Percentiles rank a stretch among this genome's conserved stretches.
Conservation (phyloP, 2,329 filamentous ascomycete genomes). For the Diaporthe ampelina region DNA sequence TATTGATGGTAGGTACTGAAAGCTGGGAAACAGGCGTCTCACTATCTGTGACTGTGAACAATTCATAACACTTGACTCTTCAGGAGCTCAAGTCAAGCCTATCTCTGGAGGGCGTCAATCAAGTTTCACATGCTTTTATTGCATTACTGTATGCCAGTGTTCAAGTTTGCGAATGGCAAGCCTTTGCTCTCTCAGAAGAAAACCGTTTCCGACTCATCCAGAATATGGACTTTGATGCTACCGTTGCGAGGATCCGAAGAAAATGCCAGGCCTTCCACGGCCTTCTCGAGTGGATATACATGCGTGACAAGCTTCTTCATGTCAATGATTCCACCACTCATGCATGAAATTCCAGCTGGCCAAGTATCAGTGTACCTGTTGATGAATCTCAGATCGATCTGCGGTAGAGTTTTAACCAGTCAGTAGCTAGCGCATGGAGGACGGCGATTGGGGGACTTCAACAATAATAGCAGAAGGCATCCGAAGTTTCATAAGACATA, state of each 20-base stretch:
- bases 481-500: slow-evolving; percentile 45
- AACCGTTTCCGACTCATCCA: slow-evolving; percentile 58
- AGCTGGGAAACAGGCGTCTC: neutral
- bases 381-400: slow-evolving; percentile 79
- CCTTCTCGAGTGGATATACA: slow-evolving; percentile 72
- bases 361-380: slow-evolving; percentile 80
- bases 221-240: slow-evolving; percentile 73
- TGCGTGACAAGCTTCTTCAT: slow-evolving; percentile 75
- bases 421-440: neutral
- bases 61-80: neutral
- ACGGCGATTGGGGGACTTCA: neutral
- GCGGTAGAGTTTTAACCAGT: neutral
- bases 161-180: neutral
- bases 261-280: slow-evolving; percentile 69
- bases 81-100: neutral
- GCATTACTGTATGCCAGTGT: too few species aligned
- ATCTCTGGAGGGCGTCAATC: neutral
- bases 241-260: slow-evolving; percentile 65
- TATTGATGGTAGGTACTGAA: too few species aligned
- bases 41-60: neutral
- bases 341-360: slow-evolving; percentile 73
- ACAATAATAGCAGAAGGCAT: neutral
- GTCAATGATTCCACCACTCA: slow-evolving; percentile 72
- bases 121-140: neutral
- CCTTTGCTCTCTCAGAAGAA: slow-evolving; percentile 16